Evolutionary conservation across 2,329 filamentous ascomycete genomes (phyloP).

Genomic region (Pyricularia grisea): DNA sequence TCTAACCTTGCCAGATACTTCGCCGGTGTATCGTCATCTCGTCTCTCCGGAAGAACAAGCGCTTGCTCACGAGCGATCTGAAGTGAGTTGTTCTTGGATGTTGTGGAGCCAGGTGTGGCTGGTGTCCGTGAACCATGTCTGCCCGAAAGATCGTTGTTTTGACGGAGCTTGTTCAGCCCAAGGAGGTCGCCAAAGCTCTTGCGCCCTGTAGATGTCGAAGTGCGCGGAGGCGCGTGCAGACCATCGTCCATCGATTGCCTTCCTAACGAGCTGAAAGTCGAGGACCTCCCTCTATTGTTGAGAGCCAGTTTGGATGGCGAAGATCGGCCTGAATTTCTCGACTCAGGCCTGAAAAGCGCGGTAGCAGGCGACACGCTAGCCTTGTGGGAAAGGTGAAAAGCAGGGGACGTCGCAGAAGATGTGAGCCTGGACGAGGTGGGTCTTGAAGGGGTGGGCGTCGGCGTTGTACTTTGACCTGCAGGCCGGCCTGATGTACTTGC

Average conservation of each 20-base stretch:
- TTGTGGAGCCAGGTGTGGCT: constrained; percentile 57
- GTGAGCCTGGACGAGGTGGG: constrained; percentile 15
- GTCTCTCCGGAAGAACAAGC: constrained; percentile 62
- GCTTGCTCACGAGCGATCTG: constrained; percentile 61
- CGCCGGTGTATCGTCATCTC: constrained; percentile 82
- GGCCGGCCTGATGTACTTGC: constrained; percentile 8
- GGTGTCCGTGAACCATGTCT: constrained; percentile 61
- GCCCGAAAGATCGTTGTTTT: constrained; percentile 63
- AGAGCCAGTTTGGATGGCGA: constrained; percentile 52
- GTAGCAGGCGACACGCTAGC: constrained; percentile 34
- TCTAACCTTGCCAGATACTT: constrained; percentile 82
- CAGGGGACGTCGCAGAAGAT: constrained; percentile 18
- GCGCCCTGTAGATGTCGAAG: constrained; percentile 79
- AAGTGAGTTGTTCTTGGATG: constrained; percentile 76
- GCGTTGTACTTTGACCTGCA: constrained; percentile 10
- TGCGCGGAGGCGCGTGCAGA: constrained; percentile 54
- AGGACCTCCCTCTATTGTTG: constrained; percentile 67
- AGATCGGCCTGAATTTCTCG: constrained; percentile 53
- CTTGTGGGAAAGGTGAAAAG: constrained; percentile 18
- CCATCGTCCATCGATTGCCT: constrained; percentile 64
- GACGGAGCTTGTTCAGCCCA: constrained; percentile 66
- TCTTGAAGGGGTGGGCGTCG: constrained; percentile 21
- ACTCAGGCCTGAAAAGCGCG: constrained; percentile 38
- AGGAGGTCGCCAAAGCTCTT: constrained; percentile 91
- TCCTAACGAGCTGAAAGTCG: constrained; percentile 77